Conservation (phyloP, 371 early-diverging fungal genomes). For the Mucor irregularis region DNA sequence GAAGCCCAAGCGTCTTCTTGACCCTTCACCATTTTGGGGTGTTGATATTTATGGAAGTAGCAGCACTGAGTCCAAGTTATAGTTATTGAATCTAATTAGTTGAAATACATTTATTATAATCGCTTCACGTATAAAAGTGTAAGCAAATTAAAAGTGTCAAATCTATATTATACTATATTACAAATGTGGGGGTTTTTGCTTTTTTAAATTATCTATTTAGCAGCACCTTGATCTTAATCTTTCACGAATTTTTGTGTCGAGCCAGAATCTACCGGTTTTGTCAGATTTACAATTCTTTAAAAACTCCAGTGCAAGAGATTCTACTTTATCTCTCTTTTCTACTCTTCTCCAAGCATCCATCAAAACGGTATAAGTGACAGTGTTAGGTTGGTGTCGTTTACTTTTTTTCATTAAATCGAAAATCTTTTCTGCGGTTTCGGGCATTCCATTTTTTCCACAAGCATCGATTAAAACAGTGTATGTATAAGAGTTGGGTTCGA, state of each 20-base stretch:
- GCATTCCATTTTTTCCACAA: constrained; percentile 31
- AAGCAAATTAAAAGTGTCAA: background rate
- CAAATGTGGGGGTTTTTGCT: background rate
- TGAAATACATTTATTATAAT: background rate
- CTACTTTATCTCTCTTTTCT: constrained; percentile 30
- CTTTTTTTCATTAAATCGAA: constrained; percentile 46
- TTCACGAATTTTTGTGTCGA: constrained; percentile 28
- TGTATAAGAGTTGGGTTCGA: constrained; percentile 45
- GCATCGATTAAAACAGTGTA: constrained; percentile 42
- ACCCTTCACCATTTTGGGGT: constrained; percentile 35
- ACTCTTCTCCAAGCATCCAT: constrained; percentile 43
- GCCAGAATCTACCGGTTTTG: constrained; percentile 32
- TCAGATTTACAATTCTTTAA: constrained; percentile 23
- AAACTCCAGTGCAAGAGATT: constrained; percentile 33
- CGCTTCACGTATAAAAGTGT: background rate
- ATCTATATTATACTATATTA: background rate
- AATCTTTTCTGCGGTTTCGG: constrained; percentile 44
- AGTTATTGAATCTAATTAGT: too few species aligned
- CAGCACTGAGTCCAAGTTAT: constrained; percentile 12
- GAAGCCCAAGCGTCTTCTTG: constrained; percentile 25
- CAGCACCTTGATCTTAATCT: constrained; percentile 14
- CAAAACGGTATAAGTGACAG: constrained; percentile 45
- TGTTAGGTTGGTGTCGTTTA: constrained; percentile 30
- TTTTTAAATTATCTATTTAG: background rate
- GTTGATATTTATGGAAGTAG: constrained; percentile 22